phyloP scores from a whole-genome alignment of 164 flowering plant genomes.

The Chloranthus sessilifolius region DNA sequence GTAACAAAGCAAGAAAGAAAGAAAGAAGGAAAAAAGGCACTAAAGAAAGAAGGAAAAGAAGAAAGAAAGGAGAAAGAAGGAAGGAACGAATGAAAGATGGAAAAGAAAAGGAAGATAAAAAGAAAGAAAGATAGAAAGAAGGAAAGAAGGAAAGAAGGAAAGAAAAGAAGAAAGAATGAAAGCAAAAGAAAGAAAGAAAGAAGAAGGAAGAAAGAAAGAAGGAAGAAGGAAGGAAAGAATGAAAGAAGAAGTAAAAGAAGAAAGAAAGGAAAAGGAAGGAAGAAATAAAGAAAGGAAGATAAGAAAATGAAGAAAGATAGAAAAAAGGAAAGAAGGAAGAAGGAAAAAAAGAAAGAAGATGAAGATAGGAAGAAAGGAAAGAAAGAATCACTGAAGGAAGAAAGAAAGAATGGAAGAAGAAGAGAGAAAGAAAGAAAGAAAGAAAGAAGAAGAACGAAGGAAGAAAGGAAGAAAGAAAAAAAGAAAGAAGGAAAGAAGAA shows the following conservation, averaged over 20 bases:
- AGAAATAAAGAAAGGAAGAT: background rate
- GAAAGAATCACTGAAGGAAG: too few relatives aligned
- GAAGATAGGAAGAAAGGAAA: too few relatives aligned
- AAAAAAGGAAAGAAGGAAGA: too few relatives aligned
- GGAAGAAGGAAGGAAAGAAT: background rate
- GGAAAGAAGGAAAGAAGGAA: background rate
- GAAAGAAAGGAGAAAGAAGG: background rate
- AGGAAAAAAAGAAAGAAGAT: too few relatives aligned
- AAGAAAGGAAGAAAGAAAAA: too few relatives aligned
- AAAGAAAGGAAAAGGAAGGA: background rate
- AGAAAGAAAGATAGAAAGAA: conserved; percentile 1
- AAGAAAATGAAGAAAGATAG: background rate
- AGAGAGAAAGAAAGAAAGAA: too few relatives aligned
- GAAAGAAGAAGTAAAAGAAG: background rate
- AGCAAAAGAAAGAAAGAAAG: background rate
- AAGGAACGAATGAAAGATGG: background rate
- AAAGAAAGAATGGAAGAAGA: too few relatives aligned
- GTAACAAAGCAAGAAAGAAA: background rate
- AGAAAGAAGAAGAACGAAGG: too few relatives aligned
- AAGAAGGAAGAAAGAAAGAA: background rate
- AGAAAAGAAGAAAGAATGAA: background rate
- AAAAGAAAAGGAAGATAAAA: background rate
- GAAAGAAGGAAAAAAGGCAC: background rate
- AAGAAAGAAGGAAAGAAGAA: too few relatives aligned
- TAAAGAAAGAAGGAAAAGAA: background rate